Base-by-base conservation (phyloP, 805 yeast species). In the Candida schatavii region DNA sequence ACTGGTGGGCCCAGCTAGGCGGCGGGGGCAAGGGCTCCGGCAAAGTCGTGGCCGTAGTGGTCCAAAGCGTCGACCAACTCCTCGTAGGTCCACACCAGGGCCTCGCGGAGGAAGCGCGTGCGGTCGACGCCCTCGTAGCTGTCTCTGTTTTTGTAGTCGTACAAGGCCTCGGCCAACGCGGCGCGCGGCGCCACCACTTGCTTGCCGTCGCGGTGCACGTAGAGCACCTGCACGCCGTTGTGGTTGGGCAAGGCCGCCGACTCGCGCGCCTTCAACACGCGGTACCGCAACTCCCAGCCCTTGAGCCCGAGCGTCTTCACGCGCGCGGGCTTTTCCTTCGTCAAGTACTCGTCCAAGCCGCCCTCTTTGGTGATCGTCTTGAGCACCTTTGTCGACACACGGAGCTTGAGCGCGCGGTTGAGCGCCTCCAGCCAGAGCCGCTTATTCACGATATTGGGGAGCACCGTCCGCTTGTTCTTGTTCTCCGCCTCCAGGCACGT, bases 351-450 rank as follows among this genome's bases (percentile, higher is more conserved):
- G 59, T 93, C 99, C 43, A 93, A 72, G 4, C 99, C 99, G 47
- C 99, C 99, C 62, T 91, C 98, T 53, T 81, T 87, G 44, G 87
- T 84, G 45, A 93, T 83, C 0, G 97, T 89, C 54, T 83, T 80
- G 57, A 93, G 73, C 4, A 89, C 97, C 45, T 83, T 78, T 4
- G 97, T 78, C 5, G 89, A 82, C 27, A 89, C 80, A 45, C 75
- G 80, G 41, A 88, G 62, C 37, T 70, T 68, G 35, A 89, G 61
- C 30, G 69, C 63, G 50, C 71, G 72, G 44, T 80, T 67, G 53
- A 93, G 72, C 0, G 86, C 68, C 51, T 87, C 96, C 48, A 96
- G 87, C 93, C 96, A 91, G 35, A 93, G 67, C 25, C 74, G 76
- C 57, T 88, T 80, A 47, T 70, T 76, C 36, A 85, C 81, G 35